phyloP scores from a whole-genome alignment of 345 rosid genomes.

The Linum usitatissimum region DNA sequence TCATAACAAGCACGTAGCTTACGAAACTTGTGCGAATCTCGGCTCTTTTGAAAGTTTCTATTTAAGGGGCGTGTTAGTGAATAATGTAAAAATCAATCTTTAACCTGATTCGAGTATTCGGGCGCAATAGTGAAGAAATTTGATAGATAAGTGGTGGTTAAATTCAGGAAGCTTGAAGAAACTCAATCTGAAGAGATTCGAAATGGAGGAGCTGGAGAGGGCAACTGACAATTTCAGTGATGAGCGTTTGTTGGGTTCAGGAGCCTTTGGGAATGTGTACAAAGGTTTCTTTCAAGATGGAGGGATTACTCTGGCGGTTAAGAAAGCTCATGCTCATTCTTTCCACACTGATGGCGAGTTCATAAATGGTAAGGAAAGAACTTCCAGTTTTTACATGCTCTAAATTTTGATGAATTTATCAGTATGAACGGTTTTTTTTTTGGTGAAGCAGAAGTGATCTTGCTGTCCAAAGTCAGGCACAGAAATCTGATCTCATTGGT shows the following conservation, averaged over 20 bases:
- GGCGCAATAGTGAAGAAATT: background rate
- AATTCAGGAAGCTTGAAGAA: slow-evolving; percentile 21
- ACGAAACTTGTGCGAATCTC: too few relatives aligned
- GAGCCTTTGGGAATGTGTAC: slow-evolving; percentile 47
- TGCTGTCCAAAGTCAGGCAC: slow-evolving; percentile 43
- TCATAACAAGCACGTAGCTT: too few relatives aligned
- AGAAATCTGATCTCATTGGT: slow-evolving; percentile 44
- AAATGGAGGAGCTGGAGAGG: slow-evolving; percentile 28
- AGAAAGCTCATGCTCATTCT: slow-evolving; percentile 41
- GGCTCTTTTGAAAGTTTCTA: slow-evolving; percentile 17
- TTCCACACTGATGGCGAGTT: slow-evolving; percentile 45
- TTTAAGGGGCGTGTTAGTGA: too few relatives aligned
- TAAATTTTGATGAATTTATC: too few relatives aligned
- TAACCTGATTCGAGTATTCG: background rate
- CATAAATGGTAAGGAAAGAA: slow-evolving; percentile 35
- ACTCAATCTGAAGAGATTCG: slow-evolving; percentile 32
- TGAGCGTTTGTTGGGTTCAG: slow-evolving; percentile 44
- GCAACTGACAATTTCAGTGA: slow-evolving; percentile 40
- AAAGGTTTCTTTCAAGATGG: slow-evolving; percentile 33
- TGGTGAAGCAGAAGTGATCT: slow-evolving; percentile 43
- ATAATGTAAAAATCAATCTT: background rate
- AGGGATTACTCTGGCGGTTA: slow-evolving; percentile 36
- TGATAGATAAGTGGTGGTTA: background rate
- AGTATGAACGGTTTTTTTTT: slow-evolving; percentile 10
- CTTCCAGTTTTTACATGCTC: too few relatives aligned